Base-by-base conservation (phyloP, 192 early-diverging fungal species). In the Coemansia sp. region DNA sequence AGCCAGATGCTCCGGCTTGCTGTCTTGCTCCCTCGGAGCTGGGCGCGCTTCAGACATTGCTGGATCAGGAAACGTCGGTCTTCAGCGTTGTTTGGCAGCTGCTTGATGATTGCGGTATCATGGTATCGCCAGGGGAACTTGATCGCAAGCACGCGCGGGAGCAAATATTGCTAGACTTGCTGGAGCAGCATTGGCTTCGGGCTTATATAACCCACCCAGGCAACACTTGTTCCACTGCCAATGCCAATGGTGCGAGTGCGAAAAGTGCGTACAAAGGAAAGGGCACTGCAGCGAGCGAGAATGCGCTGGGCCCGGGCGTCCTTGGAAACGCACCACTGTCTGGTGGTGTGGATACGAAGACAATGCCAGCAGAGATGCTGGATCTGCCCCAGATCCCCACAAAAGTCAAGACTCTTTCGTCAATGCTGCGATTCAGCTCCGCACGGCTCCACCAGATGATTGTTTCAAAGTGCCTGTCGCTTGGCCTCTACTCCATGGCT, bases 41-140 rank as follows among this genome's bases (percentile, higher is more conserved):
- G 2, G 64, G 18, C 2, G 56, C 41, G 41, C 49, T 81, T 49
- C 43, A 46, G 21, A 37, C 11, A 12, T 64, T 81, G 59, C 41
- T 76, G 5, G 36, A 60, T 6, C 41, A 36, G n/a, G 74, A 82
- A 47, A 48, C 63, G 13, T 43, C 47, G 16, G 65, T 56, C 0
- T 32, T 82, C 19, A 45, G 74, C n/a, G 69, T 69, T 1, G 68
- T 71, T 52, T 78, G 76, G 80, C 75, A 75, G 72, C 69, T 83
- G 19, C 63, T 83, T 40, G 69, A 36, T 8, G 80, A 83, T 19
- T 76, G 66, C 32, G 72, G 61, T 10, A 51, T 83, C 37, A 74
- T 83, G 80, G 76, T 83, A 26, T 74, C 76, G n/a, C 80, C 80
- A 0, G 76, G 68, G 15, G 80, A 78, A 62, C 66, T 83, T 48